phyloP scores from a whole-genome alignment of 495 filamentous ascomycete genomes.

The Aspergillus homomorphus region DNA sequence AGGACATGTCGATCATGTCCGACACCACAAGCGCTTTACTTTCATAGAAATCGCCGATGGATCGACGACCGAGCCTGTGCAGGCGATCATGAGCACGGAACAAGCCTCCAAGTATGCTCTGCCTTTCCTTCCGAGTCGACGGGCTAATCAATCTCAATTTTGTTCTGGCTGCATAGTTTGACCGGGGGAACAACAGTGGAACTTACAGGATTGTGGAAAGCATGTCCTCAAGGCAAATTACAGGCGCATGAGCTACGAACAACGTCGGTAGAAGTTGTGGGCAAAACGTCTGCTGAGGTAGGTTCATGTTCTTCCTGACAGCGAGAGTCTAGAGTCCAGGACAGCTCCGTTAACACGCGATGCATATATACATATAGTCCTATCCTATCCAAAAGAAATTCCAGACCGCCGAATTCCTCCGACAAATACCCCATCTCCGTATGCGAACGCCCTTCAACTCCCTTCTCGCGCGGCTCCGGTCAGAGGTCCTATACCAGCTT shows the following conservation, averaged over 20 bases:
- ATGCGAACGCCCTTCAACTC: conserved; percentile 79
- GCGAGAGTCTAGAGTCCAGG: neutral
- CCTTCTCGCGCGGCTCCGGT: conserved; percentile 77
- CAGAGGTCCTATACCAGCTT: conserved; percentile 74
- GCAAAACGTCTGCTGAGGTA: conserved; percentile 75
- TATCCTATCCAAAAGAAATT: conserved; percentile 94
- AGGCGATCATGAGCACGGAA: conserved; percentile 74
- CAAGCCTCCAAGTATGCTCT: conserved; percentile 71
- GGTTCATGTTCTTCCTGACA: conserved; percentile 15
- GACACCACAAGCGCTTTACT: conserved; percentile 76
- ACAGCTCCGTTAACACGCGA: neutral
- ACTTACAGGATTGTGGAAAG: conserved; percentile 74
- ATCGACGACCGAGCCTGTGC: conserved; percentile 72
- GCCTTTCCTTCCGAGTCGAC: conserved; percentile 4
- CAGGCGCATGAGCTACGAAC: conserved; percentile 82
- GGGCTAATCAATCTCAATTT: neutral
- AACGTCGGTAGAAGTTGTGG: conserved; percentile 63
- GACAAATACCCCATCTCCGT: conserved; percentile 86
- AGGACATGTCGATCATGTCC: conserved; percentile 79
- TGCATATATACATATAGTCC: conserved; percentile 51
- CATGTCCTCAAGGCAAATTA: conserved; percentile 61
- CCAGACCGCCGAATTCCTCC: conserved; percentile 82
- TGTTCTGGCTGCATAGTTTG: conserved; percentile 56
- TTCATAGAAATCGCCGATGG: conserved; percentile 90
- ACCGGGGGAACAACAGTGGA: conserved; percentile 75